Evolutionary conservation across 495 filamentous ascomycete species (phyloP).

Genomic region (Lasiosphaeria miniovina): DNA sequence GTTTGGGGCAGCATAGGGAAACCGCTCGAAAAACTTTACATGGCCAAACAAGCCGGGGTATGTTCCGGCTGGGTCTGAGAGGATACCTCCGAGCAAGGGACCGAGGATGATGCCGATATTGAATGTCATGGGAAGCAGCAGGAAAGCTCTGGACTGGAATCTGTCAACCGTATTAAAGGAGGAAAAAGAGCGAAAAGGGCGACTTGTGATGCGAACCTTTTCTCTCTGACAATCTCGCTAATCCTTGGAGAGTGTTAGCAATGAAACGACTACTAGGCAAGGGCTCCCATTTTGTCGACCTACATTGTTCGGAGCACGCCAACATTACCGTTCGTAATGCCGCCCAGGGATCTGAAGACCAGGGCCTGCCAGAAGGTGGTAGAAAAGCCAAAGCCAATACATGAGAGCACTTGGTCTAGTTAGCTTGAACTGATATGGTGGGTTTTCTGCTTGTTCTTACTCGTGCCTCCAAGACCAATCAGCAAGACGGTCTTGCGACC

Average conservation of each 20-base stretch:
- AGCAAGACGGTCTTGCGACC: constrained; percentile 76
- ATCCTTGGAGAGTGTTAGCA: constrained; percentile 43
- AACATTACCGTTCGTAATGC: constrained; percentile 77
- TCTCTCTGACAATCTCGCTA: constrained; percentile 70
- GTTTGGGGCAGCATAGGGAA: constrained; percentile 75
- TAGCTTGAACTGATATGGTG: background rate
- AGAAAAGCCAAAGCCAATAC: constrained; percentile 78
- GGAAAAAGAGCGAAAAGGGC: background rate
- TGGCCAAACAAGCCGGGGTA: constrained; percentile 69
- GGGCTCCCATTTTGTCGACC: constrained; percentile 7
- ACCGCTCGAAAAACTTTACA: constrained; percentile 62
- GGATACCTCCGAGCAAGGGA: constrained; percentile 69
- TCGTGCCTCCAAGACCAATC: constrained; percentile 69
- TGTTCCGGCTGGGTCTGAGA: constrained; percentile 69
- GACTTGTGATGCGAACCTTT: constrained; percentile 22
- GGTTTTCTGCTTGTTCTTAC: constrained; percentile 23
- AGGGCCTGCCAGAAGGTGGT: constrained; percentile 68
- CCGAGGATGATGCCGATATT: constrained; percentile 77
- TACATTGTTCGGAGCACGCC: constrained; percentile 77
- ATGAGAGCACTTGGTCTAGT: constrained; percentile 51
- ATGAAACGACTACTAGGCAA: background rate
- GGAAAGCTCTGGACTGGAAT: constrained; percentile 62
- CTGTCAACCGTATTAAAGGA: constrained; percentile 25
- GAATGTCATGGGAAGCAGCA: constrained; percentile 71
- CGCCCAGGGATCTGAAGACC: constrained; percentile 69